Conservation (phyloP, 164 flowering plant species). For the Pachysandra terminalis region DNA sequence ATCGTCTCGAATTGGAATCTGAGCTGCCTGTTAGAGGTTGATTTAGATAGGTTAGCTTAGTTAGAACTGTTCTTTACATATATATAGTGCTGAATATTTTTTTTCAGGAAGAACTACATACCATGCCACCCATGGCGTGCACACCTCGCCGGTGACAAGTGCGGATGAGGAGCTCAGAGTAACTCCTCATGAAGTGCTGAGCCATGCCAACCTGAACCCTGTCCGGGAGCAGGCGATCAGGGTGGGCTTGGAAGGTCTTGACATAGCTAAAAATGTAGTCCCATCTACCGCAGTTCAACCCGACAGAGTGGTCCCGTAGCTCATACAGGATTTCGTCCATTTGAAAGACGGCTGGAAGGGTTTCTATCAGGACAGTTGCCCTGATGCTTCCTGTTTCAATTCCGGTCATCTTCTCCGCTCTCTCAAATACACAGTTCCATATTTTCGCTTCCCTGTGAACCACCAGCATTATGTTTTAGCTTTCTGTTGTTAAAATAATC, state of each 20-base stretch:
- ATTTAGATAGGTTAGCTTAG: too few relatives aligned
- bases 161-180: slow-evolving; percentile 81
- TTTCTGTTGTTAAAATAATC: too few relatives aligned
- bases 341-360: slow-evolving; percentile 91
- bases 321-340: slow-evolving; percentile 92
- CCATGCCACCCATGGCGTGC: slow-evolving; percentile 99
- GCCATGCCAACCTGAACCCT: slow-evolving; percentile 82
- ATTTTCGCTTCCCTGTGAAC: slow-evolving; percentile 77
- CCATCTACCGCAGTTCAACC: slow-evolving; percentile 97
- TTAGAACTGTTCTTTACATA: too few relatives aligned
- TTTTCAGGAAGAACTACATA: slow-evolving; percentile 25
- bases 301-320: slow-evolving; percentile 81
- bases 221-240: slow-evolving; percentile 81
- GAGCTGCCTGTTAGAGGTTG: slow-evolving; percentile 94
- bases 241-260: slow-evolving; percentile 86
- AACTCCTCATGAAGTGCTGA: slow-evolving; percentile 84
- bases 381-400: slow-evolving; percentile 81
- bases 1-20: slow-evolving; percentile 85
- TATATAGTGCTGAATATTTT: too few relatives aligned
- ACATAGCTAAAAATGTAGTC: slow-evolving; percentile 96
- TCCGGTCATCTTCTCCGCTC: slow-evolving; percentile 79
- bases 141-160: slow-evolving; percentile 92
- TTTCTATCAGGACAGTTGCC: slow-evolving; percentile 88
- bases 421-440: slow-evolving; percentile 85
- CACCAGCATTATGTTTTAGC: too few relatives aligned